A percentile compares a stretch with the other conserved stretches of the same genome.
phyloP scores from a whole-genome alignment of 441 rosid species.

The Dalechampia spathulata region DNA sequence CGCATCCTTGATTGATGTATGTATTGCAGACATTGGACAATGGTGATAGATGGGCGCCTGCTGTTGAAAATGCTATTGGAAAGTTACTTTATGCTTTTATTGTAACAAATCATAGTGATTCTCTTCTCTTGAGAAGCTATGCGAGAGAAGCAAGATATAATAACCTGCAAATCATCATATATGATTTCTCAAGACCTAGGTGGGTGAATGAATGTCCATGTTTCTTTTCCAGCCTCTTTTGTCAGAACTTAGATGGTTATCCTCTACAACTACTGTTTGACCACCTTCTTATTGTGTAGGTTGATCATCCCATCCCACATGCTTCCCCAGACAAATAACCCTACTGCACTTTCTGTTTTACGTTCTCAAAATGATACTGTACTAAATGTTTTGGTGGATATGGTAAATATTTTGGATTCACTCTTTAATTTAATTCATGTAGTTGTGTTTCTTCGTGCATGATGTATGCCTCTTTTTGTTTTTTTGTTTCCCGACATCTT shows the following conservation, averaged over 20 bases:
- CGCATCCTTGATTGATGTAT: constrained; percentile 6
- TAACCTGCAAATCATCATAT: constrained; percentile 69
- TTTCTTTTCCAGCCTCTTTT: constrained; percentile 6
- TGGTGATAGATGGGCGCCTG: constrained; percentile 84
- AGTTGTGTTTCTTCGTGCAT: constrained; percentile 7
- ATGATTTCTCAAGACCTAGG: constrained; percentile 92
- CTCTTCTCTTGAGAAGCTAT: constrained; percentile 59
- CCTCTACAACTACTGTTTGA: constrained; percentile 5
- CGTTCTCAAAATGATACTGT: constrained; percentile 70
- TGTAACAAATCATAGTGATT: constrained; percentile 81
- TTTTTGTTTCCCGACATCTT: not conserved
- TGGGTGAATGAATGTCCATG: constrained; percentile 21
- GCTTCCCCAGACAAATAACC: constrained; percentile 86
- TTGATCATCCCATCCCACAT: constrained; percentile 63
- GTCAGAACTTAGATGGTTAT: constrained; percentile 11
- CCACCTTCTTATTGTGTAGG: constrained; percentile 38
- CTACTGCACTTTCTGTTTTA: constrained; percentile 72
- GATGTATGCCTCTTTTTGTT: constrained; percentile 6
- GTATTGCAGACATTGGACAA: constrained; percentile 58
- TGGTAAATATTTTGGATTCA: constrained; percentile 43
- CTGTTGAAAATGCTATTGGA: constrained; percentile 91
- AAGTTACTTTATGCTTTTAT: constrained; percentile 88
- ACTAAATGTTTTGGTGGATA: constrained; percentile 85
- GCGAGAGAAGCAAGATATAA: constrained; percentile 66
- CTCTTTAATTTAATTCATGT: constrained; percentile 1